Evolutionary conservation across 441 rosid species (phyloP).

Genomic region (Euphorbia schlechtendalii): DNA sequence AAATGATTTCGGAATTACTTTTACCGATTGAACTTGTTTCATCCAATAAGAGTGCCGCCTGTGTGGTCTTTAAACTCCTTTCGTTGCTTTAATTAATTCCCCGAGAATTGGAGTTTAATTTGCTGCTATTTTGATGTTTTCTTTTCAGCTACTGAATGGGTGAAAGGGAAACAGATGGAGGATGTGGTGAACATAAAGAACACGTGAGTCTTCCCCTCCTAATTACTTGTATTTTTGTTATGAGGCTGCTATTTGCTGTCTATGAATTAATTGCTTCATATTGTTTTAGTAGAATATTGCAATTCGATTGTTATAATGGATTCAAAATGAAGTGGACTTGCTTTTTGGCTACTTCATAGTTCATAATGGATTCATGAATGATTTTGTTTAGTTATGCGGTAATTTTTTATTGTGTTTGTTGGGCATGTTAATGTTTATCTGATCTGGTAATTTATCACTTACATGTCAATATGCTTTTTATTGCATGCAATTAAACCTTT

Average conservation of each 20-base stretch:
- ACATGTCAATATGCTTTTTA: neutral
- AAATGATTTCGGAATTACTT: neutral
- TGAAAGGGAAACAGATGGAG: constrained; percentile 84
- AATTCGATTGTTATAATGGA: neutral
- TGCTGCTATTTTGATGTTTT: constrained; percentile 1
- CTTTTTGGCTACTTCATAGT: neutral
- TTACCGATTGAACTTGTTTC: neutral
- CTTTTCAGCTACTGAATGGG: constrained; percentile 88
- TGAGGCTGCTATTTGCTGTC: neutral
- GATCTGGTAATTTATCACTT: neutral
- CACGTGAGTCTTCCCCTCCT: constrained; percentile 48
- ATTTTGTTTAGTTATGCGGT: neutral
- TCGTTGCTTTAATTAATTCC: neutral
- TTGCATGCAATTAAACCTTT: neutral
- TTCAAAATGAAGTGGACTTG: neutral
- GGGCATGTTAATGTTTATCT: neutral
- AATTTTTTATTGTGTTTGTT: neutral
- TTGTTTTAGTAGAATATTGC: neutral
- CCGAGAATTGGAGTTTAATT: neutral
- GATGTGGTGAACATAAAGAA: constrained; percentile 81
- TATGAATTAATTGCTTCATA: neutral
- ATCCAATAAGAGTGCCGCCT: too few species aligned
- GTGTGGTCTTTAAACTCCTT: too few species aligned
- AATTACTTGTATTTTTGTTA: neutral
- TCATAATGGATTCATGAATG: neutral